Evolutionary conservation across 179 eudicot species (phyloP).

Genomic region (Silene noctiflora): DNA sequence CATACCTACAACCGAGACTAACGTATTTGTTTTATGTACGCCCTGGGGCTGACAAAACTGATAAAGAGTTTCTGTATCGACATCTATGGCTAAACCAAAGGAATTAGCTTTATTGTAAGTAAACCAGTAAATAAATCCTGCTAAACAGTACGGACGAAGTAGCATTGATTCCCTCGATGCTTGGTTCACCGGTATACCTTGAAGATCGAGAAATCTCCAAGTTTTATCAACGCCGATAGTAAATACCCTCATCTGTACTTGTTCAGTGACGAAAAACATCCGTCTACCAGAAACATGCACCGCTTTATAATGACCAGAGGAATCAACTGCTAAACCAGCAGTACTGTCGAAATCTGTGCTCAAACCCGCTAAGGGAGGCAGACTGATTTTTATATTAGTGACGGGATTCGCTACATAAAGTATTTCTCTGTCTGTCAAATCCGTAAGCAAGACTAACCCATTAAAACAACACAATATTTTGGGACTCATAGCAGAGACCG

Average conservation of each 20-base stretch:
- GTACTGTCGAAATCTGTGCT: neutral
- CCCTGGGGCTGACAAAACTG: neutral
- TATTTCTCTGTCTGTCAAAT: no score
- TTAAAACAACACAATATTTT: neutral
- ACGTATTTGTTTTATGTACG: neutral
- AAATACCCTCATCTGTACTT: neutral
- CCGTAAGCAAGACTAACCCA: neutral
- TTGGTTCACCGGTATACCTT: neutral
- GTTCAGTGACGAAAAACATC: no score
- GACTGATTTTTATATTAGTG: no score
- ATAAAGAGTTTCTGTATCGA: neutral
- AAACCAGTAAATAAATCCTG: neutral
- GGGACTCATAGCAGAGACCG: neutral
- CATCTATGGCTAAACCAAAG: neutral
- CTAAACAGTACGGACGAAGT: neutral
- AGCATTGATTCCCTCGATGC: neutral
- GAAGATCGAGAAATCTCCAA: constrained; percentile 2
- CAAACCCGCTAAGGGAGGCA: neutral
- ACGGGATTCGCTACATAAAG: no score
- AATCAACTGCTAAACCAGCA: neutral
- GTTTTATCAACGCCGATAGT: neutral
- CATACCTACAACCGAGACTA: neutral
- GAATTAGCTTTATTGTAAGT: neutral
- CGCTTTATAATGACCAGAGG: neutral
- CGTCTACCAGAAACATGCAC: neutral